Evolutionary conservation across 202 grass and related monocot species (phyloP).

Genomic region (Eragrostis tef): DNA sequence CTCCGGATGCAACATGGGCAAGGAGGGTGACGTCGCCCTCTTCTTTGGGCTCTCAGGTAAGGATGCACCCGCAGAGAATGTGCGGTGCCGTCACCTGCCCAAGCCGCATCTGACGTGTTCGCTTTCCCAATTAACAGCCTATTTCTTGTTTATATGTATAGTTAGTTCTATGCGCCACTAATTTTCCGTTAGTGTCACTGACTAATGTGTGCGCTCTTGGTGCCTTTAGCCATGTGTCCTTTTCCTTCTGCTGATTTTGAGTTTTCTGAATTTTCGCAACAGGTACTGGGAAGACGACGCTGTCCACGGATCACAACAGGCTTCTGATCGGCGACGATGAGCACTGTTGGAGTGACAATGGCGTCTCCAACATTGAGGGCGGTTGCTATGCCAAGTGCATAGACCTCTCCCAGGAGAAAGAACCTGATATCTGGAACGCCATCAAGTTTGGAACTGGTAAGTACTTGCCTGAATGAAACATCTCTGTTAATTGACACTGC

Average conservation of each 20-base stretch:
- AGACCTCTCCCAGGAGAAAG: slow-evolving; percentile 82
- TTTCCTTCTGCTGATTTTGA: slow-evolving; percentile 12
- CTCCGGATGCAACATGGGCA: slow-evolving; percentile 99
- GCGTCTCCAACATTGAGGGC: slow-evolving; percentile 97
- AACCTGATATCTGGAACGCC: slow-evolving; percentile 98
- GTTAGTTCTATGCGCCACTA: background rate
- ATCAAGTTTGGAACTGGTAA: slow-evolving; percentile 98
- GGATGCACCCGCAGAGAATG: slow-evolving; percentile 40
- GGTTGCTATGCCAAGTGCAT: slow-evolving; percentile 99
- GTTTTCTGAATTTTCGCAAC: background rate
- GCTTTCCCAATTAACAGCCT: slow-evolving; percentile 39
- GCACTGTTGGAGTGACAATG: slow-evolving; percentile 93
- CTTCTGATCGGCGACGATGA: slow-evolving; percentile 92
- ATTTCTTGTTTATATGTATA: background rate
- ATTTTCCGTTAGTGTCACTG: slow-evolving; percentile 20
- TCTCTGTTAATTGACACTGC: background rate
- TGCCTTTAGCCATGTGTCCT: background rate
- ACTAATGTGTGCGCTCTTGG: background rate
- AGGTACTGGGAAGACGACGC: slow-evolving; percentile 98
- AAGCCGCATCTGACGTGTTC: slow-evolving; percentile 47
- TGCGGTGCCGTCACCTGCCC: slow-evolving; percentile 73
- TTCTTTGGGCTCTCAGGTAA: slow-evolving; percentile 99
- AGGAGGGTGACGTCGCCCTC: slow-evolving; percentile 89
- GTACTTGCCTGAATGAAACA: slow-evolving; percentile 2
- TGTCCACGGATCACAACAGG: slow-evolving; percentile 93